Base-by-base conservation (phyloP, 2,329 filamentous ascomycete species). In the Clonostachys chloroleuca region DNA sequence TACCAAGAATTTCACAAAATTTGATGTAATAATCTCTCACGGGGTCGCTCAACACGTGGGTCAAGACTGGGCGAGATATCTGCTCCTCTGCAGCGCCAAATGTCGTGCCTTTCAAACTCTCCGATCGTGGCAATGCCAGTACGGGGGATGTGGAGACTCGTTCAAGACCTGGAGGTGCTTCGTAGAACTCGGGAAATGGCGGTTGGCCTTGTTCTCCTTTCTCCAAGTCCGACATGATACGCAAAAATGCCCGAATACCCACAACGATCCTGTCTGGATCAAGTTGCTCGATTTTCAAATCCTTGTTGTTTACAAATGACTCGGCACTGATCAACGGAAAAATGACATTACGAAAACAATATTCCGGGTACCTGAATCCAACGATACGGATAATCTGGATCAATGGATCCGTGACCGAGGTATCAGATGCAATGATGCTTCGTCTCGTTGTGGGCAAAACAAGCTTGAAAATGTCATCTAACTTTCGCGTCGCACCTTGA, bases 221-320 rank as follows among this genome's bases (percentile, higher is more conserved):
- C 64, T 99, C 94, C 24, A 97, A 74, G 63, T 99, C 94, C 1
- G 87, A 81, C 82, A 99, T 92, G 55, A 97, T 90, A 34, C 87
- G 89, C 30, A 99, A 75, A 62, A 97, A 99, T 4, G 94, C 89
- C 52, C 91, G 83, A 52, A 99, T 99, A 4, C 92, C 94, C 56
- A 99, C 88, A n/a, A 97, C 92, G 70, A 96, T 95, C 57, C 89
- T 87, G 61, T 99, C 95, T 1, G 95, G 94, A 52, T 99, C 94
- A 51, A 99, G 78, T 59, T 95, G 89, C 60, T 97, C 94, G 30
- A 96, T 87, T 60, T 83, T 91, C 40, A 94, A 70, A 41, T 96
- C 89, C 57, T 85, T 78, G 53, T 89, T 73, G 16, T 84, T 81
- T 30, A 80, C 76, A 61, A 96, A 94, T n/a, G 91, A 73, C 45